phyloP scores from a whole-genome alignment of 805 yeast genomes.

The Myxozyma geophila region DNA sequence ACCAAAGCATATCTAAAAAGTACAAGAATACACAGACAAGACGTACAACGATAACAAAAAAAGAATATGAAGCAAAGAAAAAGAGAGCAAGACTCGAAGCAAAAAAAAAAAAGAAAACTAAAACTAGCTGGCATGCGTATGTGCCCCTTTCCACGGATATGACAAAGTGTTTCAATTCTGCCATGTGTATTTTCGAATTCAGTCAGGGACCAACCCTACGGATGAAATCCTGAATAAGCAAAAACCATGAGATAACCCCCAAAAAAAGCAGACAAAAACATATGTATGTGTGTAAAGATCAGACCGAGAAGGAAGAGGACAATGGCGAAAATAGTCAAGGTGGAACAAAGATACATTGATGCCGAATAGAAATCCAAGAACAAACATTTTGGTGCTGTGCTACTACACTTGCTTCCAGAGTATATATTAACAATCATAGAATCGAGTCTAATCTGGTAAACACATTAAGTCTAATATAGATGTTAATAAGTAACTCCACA shows the following conservation, averaged over 20 bases:
- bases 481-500: slow-evolving; percentile 49
- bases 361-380: not conserved
- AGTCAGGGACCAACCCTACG: too few species aligned
- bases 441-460: slow-evolving; percentile 92
- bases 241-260: not conserved
- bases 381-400: not conserved
- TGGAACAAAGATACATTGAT: not conserved
- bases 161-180: too few species aligned
- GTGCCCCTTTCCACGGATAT: too few species aligned
- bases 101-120: not conserved
- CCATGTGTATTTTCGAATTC: too few species aligned
- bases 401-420: not conserved
- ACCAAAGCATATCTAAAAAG: slow-evolving; percentile 5
- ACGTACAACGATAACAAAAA: not conserved
- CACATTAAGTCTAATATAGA: slow-evolving; percentile 50
- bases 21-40: not conserved
- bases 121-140: not conserved
- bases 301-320: not conserved
- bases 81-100: not conserved
- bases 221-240: not conserved
- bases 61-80: not conserved
- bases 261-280: not conserved
- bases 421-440: slow-evolving; percentile 48
- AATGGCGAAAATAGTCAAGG: not conserved
- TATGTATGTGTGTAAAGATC: not conserved